Evolutionary conservation across 805 yeast species (phyloP).

Genomic region (Kregervanrija pseudodelftensis): DNA sequence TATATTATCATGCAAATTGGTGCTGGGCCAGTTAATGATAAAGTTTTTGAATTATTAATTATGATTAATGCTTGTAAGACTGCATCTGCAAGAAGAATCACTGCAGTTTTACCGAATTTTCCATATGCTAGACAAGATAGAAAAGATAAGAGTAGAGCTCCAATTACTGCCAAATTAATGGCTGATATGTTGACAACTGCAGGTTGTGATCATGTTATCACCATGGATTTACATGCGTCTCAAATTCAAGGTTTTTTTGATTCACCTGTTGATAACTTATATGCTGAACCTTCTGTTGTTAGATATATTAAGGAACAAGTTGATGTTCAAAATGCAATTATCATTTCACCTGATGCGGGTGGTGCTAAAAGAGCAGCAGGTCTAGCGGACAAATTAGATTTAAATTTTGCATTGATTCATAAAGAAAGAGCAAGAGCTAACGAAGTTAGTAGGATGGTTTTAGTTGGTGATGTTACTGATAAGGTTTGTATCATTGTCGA

Average conservation of each 20-base stretch:
- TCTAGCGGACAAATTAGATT: constrained; percentile 83
- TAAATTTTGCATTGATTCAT: constrained; percentile 92
- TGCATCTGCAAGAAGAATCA: constrained; percentile 91
- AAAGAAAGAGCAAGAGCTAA: constrained; percentile 94
- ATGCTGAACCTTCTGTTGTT: constrained; percentile 89
- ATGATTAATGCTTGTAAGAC: constrained; percentile 91
- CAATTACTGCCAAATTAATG: constrained; percentile 89
- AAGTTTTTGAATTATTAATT: constrained; percentile 78
- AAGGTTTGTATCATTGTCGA: constrained; percentile 84
- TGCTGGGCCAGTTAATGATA: constrained; percentile 74
- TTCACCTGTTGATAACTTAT: constrained; percentile 91
- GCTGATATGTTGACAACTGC: constrained; percentile 90
- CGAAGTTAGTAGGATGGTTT: constrained; percentile 90
- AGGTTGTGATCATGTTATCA: constrained; percentile 92
- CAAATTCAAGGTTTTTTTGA: constrained; percentile 96
- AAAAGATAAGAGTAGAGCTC: constrained; percentile 93
- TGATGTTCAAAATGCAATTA: constrained; percentile 51
- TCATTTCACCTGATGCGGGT: constrained; percentile 98
- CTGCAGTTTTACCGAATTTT: constrained; percentile 92
- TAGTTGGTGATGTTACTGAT: constrained; percentile 87
- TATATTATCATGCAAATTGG: constrained; percentile 82
- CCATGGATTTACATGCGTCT: constrained; percentile 95
- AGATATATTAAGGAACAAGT: constrained; percentile 67
- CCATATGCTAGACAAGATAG: constrained; percentile 98
- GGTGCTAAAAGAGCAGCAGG: constrained; percentile 97